phyloP scores from a whole-genome alignment of 345 rosid species.

The Laguncularia racemosa region DNA sequence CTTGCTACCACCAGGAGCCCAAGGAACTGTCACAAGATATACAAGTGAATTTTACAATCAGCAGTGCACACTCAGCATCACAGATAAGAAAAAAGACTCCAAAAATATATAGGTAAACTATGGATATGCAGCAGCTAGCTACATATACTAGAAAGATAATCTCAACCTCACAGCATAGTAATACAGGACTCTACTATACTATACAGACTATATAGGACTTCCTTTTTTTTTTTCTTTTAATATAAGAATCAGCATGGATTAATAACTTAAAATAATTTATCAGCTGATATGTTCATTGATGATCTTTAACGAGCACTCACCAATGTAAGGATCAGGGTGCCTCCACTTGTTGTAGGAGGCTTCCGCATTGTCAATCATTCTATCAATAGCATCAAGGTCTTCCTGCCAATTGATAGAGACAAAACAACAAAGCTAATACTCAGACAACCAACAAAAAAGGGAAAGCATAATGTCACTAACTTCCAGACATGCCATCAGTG shows the following conservation, averaged over 20 bases:
- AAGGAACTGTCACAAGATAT: slow-evolving; percentile 60
- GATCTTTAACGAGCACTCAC: slow-evolving; percentile 20
- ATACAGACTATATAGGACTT: background rate
- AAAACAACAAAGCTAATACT: slow-evolving; percentile 2
- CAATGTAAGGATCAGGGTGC: slow-evolving; percentile 97
- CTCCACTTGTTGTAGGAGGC: slow-evolving; percentile 71
- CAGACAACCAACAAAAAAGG: background rate
- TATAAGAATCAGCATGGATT: too few relatives aligned
- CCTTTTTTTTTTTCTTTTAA: background rate
- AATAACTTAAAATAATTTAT: too few relatives aligned
- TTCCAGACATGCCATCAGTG: too few relatives aligned
- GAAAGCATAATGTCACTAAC: background rate
- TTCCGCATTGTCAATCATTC: slow-evolving; percentile 71
- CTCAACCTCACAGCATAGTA: too few relatives aligned
- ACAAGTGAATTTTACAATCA: slow-evolving; percentile 5
- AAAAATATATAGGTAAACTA: too few relatives aligned
- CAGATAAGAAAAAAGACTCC: background rate
- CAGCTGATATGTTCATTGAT: background rate
- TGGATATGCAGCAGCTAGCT: too few relatives aligned
- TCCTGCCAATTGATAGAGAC: slow-evolving; percentile 33
- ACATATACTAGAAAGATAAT: too few relatives aligned
- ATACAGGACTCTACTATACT: background rate
- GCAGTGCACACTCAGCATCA: background rate
- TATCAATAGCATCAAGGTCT: slow-evolving; percentile 75
- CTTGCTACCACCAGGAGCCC: slow-evolving; percentile 99